Evolutionary conservation across 768 basidiomycete genomes (phyloP).

Genomic region (Phylloporus rhodoxanthus): DNA sequence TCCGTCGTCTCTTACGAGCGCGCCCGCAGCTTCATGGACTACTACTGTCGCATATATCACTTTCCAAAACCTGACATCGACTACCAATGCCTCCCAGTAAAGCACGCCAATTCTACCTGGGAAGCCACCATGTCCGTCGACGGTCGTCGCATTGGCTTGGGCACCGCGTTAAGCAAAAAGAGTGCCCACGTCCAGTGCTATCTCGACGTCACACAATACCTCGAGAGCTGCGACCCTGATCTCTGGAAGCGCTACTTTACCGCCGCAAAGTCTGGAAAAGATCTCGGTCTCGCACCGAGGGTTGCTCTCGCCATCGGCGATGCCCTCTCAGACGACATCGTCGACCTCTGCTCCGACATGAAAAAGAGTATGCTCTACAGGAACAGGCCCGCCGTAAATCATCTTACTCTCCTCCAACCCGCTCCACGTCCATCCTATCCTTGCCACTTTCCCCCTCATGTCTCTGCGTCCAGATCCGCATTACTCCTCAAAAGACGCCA

Average conservation of each 20-base stretch:
- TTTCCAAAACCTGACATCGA: conserved; percentile 71
- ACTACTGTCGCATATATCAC: conserved; percentile 76
- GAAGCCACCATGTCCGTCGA: conserved; percentile 73
- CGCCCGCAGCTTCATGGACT: conserved; percentile 90
- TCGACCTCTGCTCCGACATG: conserved; percentile 64
- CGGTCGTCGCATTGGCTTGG: conserved; percentile 78
- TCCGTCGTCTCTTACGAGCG: conserved; percentile 59
- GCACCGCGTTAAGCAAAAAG: conserved; percentile 65
- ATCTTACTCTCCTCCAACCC: conserved; percentile 2
- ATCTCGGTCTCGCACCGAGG: conserved; percentile 66
- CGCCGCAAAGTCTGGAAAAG: conserved; percentile 57
- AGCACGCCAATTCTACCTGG: conserved; percentile 39
- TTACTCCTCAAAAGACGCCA: conserved; percentile 49
- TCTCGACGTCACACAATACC: conserved; percentile 82
- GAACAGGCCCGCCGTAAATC: conserved; percentile 46
- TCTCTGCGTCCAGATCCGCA: conserved; percentile 49
- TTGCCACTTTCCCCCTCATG: conserved; percentile 26
- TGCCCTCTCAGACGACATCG: conserved; percentile 60
- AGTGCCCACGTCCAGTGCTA: conserved; percentile 64
- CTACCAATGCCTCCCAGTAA: conserved; percentile 35
- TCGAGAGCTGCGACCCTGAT: conserved; percentile 74
- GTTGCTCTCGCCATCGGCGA: conserved; percentile 62
- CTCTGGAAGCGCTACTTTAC: conserved; percentile 71
- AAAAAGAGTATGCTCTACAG: conserved; percentile 57
- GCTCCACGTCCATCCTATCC: conserved; percentile 16